phyloP scores from a whole-genome alignment of 495 filamentous ascomycete genomes.

The Lophium mytilinum region DNA sequence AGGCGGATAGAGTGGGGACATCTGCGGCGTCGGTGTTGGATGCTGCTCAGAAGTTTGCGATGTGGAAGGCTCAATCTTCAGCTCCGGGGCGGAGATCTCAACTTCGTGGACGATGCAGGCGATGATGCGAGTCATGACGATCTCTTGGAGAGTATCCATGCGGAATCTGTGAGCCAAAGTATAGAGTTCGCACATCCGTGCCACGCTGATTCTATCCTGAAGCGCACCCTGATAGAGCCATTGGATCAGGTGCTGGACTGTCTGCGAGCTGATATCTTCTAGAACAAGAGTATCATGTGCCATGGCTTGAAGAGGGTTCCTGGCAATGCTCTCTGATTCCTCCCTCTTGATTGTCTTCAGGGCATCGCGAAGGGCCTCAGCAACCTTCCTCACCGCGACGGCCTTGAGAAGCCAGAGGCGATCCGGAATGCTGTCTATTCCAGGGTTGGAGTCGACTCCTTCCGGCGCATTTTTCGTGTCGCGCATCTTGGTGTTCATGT shows the following conservation, averaged over 20 bases:
- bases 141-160: not conserved
- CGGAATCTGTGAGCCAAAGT: constrained; percentile 1
- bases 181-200: constrained; percentile 4
- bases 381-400: not conserved
- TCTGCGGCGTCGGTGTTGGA: not conserved
- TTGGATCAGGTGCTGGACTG: not conserved
- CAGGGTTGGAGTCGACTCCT: not conserved
- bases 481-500: not conserved
- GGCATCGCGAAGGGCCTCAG: not conserved
- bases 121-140: not conserved
- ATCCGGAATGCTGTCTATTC: not conserved
- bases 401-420: not conserved
- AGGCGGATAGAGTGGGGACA: not conserved
- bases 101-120: not conserved
- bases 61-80: no score
- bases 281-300: constrained; percentile 5
- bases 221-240: constrained; percentile 3
- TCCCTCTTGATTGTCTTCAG: not conserved
- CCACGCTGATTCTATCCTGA: not conserved
- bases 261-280: not conserved
- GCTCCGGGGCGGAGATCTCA: no score
- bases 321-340: not conserved
- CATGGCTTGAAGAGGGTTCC: constrained; percentile 1
- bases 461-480: not conserved
- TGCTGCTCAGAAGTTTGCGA: not conserved